Evolutionary conservation across 495 filamentous ascomycete species (phyloP).

Genomic region (Choiromyces venosus): DNA sequence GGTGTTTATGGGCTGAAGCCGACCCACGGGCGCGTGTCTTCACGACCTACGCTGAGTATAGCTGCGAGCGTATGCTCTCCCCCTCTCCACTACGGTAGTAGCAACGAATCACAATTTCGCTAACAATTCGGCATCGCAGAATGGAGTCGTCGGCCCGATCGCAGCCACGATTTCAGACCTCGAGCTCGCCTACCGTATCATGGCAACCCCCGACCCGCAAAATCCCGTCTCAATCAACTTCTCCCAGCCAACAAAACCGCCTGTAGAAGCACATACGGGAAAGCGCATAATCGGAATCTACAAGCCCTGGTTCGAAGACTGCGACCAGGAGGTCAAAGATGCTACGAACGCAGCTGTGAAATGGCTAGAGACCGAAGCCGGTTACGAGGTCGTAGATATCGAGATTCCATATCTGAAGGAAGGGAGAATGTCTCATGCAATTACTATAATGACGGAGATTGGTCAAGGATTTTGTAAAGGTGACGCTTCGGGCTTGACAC

Average conservation of each 20-base stretch:
- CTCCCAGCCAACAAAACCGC: constrained; percentile 43
- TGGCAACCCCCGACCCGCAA: constrained; percentile 63
- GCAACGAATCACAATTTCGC: not conserved
- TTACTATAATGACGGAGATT: constrained; percentile 73
- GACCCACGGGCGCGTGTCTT: constrained; percentile 68
- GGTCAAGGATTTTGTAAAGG: constrained; percentile 41
- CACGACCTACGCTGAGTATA: constrained; percentile 55
- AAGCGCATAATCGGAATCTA: constrained; percentile 63
- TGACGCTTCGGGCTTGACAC: constrained; percentile 51
- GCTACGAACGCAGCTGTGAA: constrained; percentile 57
- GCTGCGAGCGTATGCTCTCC: constrained; percentile 44
- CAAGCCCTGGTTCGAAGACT: constrained; percentile 66
- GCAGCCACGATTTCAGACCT: constrained; percentile 73
- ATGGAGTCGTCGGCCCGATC: constrained; percentile 66
- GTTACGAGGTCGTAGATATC: constrained; percentile 69
- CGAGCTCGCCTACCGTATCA: constrained; percentile 70
- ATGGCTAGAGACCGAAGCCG: constrained; percentile 54
- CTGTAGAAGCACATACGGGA: constrained; percentile 37
- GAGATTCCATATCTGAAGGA: constrained; percentile 67
- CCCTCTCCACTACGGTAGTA: constrained; percentile 47
- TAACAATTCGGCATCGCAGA: not conserved
- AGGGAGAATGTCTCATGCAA: constrained; percentile 68
- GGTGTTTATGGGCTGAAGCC: constrained; percentile 87
- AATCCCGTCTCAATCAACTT: constrained; percentile 34
- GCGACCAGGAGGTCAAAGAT: constrained; percentile 58